These are phyloP conservation scores for Phytophthora litchii DNA, from an alignment of 352 stramenopile genomes.

Conservation along the genomic window DNA sequence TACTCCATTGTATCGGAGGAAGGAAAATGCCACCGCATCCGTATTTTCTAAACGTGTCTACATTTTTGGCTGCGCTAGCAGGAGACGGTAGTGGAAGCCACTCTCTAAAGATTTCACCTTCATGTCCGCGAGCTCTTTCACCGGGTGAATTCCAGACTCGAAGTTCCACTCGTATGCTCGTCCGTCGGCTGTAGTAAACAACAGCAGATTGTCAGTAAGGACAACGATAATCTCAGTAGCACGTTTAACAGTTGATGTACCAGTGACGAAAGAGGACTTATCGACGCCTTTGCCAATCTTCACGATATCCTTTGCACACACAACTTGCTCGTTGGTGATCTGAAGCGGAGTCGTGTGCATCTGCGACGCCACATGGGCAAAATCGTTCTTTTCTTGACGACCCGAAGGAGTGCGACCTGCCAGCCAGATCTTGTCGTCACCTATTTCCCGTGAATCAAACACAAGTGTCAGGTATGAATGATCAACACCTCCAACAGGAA, in stretches of 20 bases:
- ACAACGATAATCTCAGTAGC: constrained; percentile 2
- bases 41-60: constrained; percentile 32
- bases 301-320: constrained; percentile 51
- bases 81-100: constrained; percentile 73
- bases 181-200: constrained; percentile 46
- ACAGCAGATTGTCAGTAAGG: constrained; percentile 1
- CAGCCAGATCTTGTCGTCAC: constrained; percentile 77
- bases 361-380: constrained; percentile 61
- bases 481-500: not conserved
- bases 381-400: constrained; percentile 58
- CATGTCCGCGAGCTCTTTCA: constrained; percentile 47
- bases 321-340: constrained; percentile 56
- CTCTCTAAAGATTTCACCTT: constrained; percentile 67
- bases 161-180: constrained; percentile 80
- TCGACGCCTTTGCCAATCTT: constrained; percentile 83
- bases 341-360: constrained; percentile 79
- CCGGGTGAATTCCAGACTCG: constrained; percentile 51
- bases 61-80: constrained; percentile 47
- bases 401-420: constrained; percentile 78
- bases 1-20: constrained; percentile 31
- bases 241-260: constrained; percentile 17
- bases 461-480: constrained; percentile 10
- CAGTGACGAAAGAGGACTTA: constrained; percentile 73
- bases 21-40: constrained; percentile 24
- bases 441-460: constrained; percentile 35